Evolutionary conservation across 1,284 basidiomycete species (phyloP).

Genomic region (Ceratobasidium sp.): DNA sequence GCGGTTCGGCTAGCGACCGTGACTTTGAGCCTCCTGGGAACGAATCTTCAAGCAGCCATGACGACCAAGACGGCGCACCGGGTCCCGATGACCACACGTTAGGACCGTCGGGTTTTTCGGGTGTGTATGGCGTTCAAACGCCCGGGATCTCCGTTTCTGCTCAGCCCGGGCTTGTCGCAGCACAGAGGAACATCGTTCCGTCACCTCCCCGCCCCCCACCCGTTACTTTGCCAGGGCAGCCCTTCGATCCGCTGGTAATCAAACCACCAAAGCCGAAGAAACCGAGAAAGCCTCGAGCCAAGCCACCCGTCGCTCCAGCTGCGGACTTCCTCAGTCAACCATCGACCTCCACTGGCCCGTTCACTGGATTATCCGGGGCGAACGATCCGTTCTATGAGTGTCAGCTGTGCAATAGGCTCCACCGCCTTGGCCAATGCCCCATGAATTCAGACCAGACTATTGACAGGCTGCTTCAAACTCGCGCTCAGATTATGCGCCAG

Average conservation of each 20-base stretch:
- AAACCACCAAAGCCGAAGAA: constrained; percentile 24
- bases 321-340: background rate
- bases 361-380: background rate
- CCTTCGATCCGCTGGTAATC: background rate
- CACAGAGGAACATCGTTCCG: background rate
- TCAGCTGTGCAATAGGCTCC: constrained; percentile 1
- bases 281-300: constrained; percentile 19
- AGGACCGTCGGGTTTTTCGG: background rate
- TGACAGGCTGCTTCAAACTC: constrained; percentile 13
- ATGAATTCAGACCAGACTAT: background rate
- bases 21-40: constrained; percentile 27
- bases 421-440: constrained; percentile 20
- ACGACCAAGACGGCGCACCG: background rate
- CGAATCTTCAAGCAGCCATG: constrained; percentile 28
- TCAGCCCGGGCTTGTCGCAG: too few relatives aligned
- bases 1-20: constrained; percentile 1
- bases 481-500: constrained; percentile 7
- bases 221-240: background rate
- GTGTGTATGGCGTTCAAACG: background rate
- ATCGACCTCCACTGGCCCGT: background rate
- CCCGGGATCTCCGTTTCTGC: background rate
- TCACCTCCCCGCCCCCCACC: background rate
- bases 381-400: constrained; percentile 3
- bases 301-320: background rate
- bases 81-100: background rate